These are phyloP conservation scores for Chalara sp. DNA, from an alignment of 2,329 filamentous ascomycete species.

Conservation along the genomic window DNA sequence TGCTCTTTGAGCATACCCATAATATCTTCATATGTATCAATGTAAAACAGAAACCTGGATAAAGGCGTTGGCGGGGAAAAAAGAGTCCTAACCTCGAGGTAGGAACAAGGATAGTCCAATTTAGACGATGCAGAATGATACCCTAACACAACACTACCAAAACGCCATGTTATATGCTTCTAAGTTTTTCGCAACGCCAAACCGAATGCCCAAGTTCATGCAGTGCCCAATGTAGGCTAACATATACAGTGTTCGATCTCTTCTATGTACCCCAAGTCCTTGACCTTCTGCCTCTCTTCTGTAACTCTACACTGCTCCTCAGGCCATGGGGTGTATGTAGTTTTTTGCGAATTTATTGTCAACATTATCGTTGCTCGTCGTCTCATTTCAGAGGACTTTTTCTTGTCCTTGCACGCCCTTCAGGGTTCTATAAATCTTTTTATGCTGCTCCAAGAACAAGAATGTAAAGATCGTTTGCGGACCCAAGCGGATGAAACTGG, in stretches of 20 bases:
- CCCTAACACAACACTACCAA: conserved; percentile 9
- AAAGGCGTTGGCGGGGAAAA: conserved; percentile 3
- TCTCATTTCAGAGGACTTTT: conserved; percentile 3
- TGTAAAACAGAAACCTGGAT: not conserved
- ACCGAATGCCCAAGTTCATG: not conserved
- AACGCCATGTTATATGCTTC: conserved; percentile 16
- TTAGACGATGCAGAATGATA: conserved; percentile 14
- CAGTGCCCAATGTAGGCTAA: too few relatives aligned
- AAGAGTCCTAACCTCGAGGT: conserved; percentile 6
- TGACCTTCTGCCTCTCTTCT: too few relatives aligned
- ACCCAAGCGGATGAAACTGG: conserved; percentile 60
- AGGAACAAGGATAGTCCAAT: conserved; percentile 9
- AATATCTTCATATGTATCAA: not conserved
- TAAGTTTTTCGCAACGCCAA: conserved; percentile 12
- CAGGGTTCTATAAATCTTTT: conserved; percentile 64
- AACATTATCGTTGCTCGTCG: too few relatives aligned
- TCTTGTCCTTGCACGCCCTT: conserved; percentile 22
- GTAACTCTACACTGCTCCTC: too few relatives aligned
- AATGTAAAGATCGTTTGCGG: conserved; percentile 85
- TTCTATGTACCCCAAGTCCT: too few relatives aligned
- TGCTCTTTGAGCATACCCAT: not conserved
- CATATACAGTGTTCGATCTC: too few relatives aligned
- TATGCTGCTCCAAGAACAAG: conserved; percentile 80
- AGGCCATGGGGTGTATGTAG: too few relatives aligned
- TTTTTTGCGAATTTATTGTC: too few relatives aligned